Conservation (phyloP, 805 yeast genomes). For the Starmerella roubikii region DNA sequence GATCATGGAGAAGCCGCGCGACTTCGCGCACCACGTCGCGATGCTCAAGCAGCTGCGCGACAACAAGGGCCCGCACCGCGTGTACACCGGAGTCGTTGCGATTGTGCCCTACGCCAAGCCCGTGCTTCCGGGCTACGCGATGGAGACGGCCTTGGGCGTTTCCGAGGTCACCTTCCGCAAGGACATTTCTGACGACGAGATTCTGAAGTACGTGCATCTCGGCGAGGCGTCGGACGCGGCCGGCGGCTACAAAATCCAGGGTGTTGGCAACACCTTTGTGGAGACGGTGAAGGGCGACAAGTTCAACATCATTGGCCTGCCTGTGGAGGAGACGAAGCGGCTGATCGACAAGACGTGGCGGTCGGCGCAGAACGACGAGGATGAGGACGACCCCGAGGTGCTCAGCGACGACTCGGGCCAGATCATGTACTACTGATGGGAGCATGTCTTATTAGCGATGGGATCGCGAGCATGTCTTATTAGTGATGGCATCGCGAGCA, state of each 20-base stretch:
- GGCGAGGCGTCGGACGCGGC: constrained; percentile 75
- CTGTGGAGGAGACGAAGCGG: constrained; percentile 44
- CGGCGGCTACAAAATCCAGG: constrained; percentile 85
- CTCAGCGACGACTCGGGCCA: constrained; percentile 10
- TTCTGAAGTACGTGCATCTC: constrained; percentile 48
- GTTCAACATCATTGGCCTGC: constrained; percentile 78
- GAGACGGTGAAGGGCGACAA: constrained; percentile 61
- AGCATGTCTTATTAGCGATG: too few relatives aligned
- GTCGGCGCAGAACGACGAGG: constrained; percentile 20
- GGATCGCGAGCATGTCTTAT: too few relatives aligned
- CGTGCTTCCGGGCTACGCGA: constrained; percentile 30
- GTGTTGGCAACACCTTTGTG: constrained; percentile 43
- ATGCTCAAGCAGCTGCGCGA: constrained; percentile 39
- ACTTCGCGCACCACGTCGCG: constrained; percentile 35
- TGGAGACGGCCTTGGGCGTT: constrained; percentile 31
- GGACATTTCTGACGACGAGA: constrained; percentile 38
- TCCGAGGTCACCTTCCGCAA: constrained; percentile 30
- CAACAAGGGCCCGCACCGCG: constrained; percentile 33
- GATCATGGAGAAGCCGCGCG: constrained; percentile 72
- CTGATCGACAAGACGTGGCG: constrained; percentile 28
- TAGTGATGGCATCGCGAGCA: too few relatives aligned
- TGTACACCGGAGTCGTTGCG: constrained; percentile 42
- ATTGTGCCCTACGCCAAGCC: constrained; percentile 32
- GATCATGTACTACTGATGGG: constrained; percentile 7
- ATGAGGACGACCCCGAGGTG: constrained; percentile 11